These are phyloP conservation scores for Fusarium sp. DNA, from an alignment of 2,329 filamentous ascomycete genomes.

Conservation along the genomic window DNA sequence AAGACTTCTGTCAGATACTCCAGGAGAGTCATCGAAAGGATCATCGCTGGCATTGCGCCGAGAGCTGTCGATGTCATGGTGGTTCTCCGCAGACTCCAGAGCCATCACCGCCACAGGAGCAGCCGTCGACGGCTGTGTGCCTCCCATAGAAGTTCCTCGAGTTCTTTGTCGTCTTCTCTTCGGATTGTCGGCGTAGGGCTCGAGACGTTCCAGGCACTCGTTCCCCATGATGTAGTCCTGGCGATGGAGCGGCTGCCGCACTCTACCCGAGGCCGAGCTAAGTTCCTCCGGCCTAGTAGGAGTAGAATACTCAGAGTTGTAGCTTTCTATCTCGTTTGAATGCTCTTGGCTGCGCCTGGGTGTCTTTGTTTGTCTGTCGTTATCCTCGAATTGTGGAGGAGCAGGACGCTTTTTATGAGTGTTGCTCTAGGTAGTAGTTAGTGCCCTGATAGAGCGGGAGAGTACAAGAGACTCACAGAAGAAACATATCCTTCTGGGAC, in stretches of 20 bases:
- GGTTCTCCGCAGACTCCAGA: neutral
- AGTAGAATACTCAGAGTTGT: neutral
- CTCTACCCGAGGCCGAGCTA: neutral
- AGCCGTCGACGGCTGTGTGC: neutral
- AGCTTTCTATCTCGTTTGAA: neutral
- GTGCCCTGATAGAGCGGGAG: fast-evolving
- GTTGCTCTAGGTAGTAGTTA: neutral
- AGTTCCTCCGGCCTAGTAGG: neutral
- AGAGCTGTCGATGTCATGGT: neutral
- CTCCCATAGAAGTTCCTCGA: neutral
- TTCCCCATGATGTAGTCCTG: neutral
- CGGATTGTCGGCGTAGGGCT: neutral
- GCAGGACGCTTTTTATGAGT: neutral
- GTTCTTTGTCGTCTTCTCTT: neutral
- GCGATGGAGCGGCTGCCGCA: neutral
- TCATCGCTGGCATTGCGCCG: neutral
- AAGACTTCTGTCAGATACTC: too few relatives aligned
- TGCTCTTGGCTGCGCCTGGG: neutral
- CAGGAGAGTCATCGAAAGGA: neutral
- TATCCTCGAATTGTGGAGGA: neutral
- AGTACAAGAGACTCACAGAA: neutral
- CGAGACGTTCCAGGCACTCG: neutral
- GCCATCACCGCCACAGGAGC: neutral
- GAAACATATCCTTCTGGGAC: neutral
- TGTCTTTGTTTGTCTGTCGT: neutral